These are phyloP conservation scores for Logfia minima DNA, from an alignment of 129 eudicot genomes.

Conservation along the genomic window DNA sequence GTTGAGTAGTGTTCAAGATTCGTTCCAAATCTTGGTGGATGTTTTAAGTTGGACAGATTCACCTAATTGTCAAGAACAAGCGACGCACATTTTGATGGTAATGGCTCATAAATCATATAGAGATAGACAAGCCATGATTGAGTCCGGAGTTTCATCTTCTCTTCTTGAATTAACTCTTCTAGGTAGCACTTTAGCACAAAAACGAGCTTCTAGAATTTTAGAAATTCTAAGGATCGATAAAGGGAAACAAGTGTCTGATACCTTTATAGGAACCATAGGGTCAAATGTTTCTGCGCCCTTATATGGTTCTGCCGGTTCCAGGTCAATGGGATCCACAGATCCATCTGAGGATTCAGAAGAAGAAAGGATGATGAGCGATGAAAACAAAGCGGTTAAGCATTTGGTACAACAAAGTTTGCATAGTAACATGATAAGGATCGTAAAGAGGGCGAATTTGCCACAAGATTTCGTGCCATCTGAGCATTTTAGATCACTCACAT, in stretches of 20 bases:
- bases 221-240: constrained; percentile 71
- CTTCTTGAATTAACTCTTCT: constrained; percentile 82
- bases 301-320: constrained; percentile 40
- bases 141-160: constrained; percentile 71
- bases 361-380: constrained; percentile 70
- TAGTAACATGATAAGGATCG: constrained; percentile 85
- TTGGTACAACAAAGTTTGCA: constrained; percentile 93
- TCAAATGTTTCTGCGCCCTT: constrained; percentile 66
- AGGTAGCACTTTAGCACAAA: constrained; percentile 90
- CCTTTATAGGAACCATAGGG: constrained; percentile 30
- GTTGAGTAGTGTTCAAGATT: constrained; percentile 48
- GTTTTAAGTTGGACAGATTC: constrained; percentile 81
- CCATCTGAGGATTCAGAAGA: constrained; percentile 35
- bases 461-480: constrained; percentile 90
- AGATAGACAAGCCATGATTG: constrained; percentile 77
- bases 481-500: constrained; percentile 70
- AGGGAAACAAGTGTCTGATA: constrained; percentile 77
- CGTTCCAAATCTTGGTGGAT: constrained; percentile 59
- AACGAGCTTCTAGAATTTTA: constrained; percentile 87
- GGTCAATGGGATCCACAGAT: constrained; percentile 15
- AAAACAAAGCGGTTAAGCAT: constrained; percentile 76
- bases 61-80: constrained; percentile 80
- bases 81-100: constrained; percentile 76
- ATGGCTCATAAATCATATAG: constrained; percentile 87
- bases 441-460: constrained; percentile 84